Evolutionary conservation across 495 filamentous ascomycete genomes (phyloP).

Genomic region (Aspergillus ellipticus): DNA sequence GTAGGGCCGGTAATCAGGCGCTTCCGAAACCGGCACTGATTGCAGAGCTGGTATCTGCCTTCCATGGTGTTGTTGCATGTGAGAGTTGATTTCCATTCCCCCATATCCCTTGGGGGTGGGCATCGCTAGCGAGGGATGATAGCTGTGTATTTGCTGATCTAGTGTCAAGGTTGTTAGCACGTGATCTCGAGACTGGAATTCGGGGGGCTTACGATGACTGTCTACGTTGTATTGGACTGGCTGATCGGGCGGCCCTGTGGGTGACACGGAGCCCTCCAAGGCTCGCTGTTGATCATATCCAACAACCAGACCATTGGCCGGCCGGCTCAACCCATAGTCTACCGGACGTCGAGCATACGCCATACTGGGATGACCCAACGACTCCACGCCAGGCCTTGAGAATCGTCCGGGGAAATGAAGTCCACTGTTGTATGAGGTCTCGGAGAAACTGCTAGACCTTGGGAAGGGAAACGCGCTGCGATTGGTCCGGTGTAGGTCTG

Average conservation of each 20-base stretch:
- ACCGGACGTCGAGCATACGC: conserved; percentile 35
- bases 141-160: conserved; percentile 34
- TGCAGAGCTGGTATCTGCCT: conserved; percentile 30
- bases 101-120: conserved; percentile 27
- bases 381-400: conserved; percentile 27
- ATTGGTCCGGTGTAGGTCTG: conserved; percentile 32
- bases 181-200: neutral
- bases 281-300: conserved; percentile 31
- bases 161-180: conserved; percentile 12
- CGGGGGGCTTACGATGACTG: conserved; percentile 12
- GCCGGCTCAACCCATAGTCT: conserved; percentile 32
- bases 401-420: conserved; percentile 33
- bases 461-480: conserved; percentile 34
- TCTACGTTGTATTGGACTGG: conserved; percentile 23
- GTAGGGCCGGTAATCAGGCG: conserved; percentile 34
- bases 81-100: conserved; percentile 30
- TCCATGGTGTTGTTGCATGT: conserved; percentile 28
- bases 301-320: conserved; percentile 28
- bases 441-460: conserved; percentile 44
- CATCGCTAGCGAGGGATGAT: conserved; percentile 32
- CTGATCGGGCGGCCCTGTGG: conserved; percentile 30
- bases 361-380: conserved; percentile 23
- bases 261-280: conserved; percentile 40
- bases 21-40: conserved; percentile 30
- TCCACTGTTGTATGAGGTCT: conserved; percentile 33